Conservation (phyloP, 805 yeast genomes). For the Yarrowia sp. region DNA sequence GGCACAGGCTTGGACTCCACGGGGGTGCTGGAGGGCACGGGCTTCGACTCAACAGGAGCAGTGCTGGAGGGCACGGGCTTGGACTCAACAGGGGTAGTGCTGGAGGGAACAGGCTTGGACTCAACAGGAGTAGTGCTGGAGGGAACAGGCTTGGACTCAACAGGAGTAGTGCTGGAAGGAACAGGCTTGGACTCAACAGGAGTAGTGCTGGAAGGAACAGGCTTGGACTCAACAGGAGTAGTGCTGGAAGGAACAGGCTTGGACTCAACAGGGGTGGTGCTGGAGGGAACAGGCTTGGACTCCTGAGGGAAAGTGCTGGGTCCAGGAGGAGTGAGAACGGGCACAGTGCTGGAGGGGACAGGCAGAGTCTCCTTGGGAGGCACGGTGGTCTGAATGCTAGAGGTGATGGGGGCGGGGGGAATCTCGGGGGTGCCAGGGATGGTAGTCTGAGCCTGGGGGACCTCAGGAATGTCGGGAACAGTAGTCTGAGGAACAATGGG, state of each 20-base stretch:
- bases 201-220: background rate
- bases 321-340: too few species aligned
- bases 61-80: background rate
- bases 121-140: background rate
- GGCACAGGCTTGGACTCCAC: background rate
- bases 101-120: background rate
- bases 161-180: constrained; percentile 8
- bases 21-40: background rate
- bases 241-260: constrained; percentile 4
- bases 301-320: too few species aligned
- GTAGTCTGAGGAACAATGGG: background rate
- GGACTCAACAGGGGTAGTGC: background rate
- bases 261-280: background rate
- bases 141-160: background rate
- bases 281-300: background rate
- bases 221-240: background rate
- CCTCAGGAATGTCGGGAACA: background rate
- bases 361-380: background rate
- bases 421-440: too few species aligned
- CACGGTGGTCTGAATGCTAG: background rate
- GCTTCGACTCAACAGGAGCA: background rate
- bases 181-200: background rate
- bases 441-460: background rate
- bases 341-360: background rate
- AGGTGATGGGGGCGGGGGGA: too few species aligned